Evolutionary conservation across 352 stramenopile species (phyloP).

Genomic region (Phytophthora syringae): DNA sequence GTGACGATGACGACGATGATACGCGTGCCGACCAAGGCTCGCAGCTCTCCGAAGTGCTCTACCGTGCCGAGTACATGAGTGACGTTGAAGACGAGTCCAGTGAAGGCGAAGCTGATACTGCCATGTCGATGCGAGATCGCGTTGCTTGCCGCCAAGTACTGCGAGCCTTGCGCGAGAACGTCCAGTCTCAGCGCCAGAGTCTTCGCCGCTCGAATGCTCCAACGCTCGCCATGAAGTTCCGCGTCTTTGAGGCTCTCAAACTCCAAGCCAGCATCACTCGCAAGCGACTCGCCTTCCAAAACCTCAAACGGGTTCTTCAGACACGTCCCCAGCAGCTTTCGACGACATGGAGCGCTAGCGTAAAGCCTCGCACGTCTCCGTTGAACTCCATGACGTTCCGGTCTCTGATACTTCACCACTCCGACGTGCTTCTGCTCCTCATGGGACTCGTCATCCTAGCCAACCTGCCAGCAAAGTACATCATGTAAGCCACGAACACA

Average conservation of each 20-base stretch:
- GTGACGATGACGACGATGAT: slow-evolving; percentile 48
- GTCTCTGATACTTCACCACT: slow-evolving; percentile 18
- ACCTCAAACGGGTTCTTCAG: slow-evolving; percentile 35
- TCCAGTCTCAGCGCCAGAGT: slow-evolving; percentile 10
- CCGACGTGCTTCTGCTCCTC: slow-evolving; percentile 31
- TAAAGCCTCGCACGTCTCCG: neutral
- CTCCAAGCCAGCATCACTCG: slow-evolving; percentile 37
- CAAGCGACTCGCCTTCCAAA: slow-evolving; percentile 56
- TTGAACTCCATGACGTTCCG: neutral
- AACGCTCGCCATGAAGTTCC: slow-evolving; percentile 44
- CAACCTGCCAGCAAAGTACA: slow-evolving; percentile 33
- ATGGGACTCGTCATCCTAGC: slow-evolving; percentile 31
- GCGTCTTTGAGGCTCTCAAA: slow-evolving; percentile 57
- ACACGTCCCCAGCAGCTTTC: slow-evolving; percentile 5
- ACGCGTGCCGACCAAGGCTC: slow-evolving; percentile 58
- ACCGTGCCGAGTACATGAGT: slow-evolving; percentile 56
- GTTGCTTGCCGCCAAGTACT: slow-evolving; percentile 41
- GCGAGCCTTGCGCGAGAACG: slow-evolving; percentile 13
- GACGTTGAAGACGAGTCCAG: slow-evolving; percentile 25
- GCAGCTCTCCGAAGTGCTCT: slow-evolving; percentile 61
- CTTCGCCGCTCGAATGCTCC: slow-evolving; percentile 20
- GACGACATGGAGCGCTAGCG: neutral
- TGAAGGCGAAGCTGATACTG: neutral
- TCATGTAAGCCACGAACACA: slow-evolving; percentile 15
- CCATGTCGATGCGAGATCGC: slow-evolving; percentile 19